phyloP scores from a whole-genome alignment of 192 early-diverging fungal species.

The Linnemannia elongata region DNA sequence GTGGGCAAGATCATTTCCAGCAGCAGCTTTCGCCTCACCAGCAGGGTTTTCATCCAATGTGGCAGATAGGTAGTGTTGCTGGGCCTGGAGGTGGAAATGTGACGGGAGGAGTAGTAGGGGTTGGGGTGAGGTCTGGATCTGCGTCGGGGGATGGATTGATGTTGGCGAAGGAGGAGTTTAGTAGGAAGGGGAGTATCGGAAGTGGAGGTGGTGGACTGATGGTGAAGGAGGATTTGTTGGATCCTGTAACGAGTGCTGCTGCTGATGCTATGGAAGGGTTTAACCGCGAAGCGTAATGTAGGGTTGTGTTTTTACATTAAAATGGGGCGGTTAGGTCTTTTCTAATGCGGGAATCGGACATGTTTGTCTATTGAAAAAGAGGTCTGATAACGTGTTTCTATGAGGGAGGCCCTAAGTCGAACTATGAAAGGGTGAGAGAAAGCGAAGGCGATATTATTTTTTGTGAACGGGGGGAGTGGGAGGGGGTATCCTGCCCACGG shows the following conservation, averaged over 20 bases:
- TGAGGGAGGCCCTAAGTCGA: too few relatives aligned
- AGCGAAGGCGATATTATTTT: too few relatives aligned
- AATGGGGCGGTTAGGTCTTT: too few relatives aligned
- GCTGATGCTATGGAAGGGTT: conserved; percentile 9
- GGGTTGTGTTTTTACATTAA: too few relatives aligned
- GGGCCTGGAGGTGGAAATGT: not conserved
- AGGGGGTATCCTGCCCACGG: too few relatives aligned
- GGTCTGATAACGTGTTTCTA: too few relatives aligned
- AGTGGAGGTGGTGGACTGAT: not conserved
- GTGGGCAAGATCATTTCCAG: not conserved
- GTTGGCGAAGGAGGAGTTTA: not conserved
- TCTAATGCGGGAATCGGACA: too few relatives aligned
- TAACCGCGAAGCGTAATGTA: not conserved
- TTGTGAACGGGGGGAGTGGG: too few relatives aligned
- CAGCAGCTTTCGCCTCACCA: not conserved
- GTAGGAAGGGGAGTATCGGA: not conserved
- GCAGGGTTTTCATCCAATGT: not conserved
- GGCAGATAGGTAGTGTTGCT: not conserved
- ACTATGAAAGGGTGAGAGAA: too few relatives aligned
- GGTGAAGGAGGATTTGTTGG: conserved; percentile 1
- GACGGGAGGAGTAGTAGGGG: not conserved
- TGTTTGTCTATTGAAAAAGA: too few relatives aligned
- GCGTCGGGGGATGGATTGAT: not conserved
- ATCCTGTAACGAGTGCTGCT: conserved; percentile 6
- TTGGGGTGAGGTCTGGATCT: not conserved